Evolutionary conservation across 2,329 filamentous ascomycete genomes (phyloP).

Genomic region (Botrytis paeoniae): DNA sequence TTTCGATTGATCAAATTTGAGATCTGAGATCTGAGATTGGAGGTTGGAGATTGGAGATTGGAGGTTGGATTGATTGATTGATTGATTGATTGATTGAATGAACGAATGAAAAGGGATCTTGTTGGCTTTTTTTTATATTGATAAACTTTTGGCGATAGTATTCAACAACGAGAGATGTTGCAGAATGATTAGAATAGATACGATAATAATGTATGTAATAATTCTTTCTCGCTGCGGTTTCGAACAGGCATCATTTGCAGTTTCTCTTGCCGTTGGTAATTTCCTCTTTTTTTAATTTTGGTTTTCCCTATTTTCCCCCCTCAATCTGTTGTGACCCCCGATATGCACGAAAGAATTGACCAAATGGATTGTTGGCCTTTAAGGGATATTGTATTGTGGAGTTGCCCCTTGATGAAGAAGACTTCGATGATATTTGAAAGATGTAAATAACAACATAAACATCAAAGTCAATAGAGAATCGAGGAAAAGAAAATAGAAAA

Average conservation of each 20-base stretch:
- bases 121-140: neutral
- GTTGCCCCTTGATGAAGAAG: slow-evolving; percentile 10
- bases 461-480: neutral
- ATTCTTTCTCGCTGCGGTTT: neutral
- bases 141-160: neutral
- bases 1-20: neutral
- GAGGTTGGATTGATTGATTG: neutral
- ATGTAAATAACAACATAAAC: neutral
- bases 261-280: slow-evolving; percentile 12
- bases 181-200: neutral
- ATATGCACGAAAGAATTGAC: neutral
- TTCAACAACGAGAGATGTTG: neutral
- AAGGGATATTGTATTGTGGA: slow-evolving; percentile 5
- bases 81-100: neutral
- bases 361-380: neutral
- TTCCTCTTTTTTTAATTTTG: neutral
- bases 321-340: slow-evolving; percentile 1
- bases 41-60: neutral
- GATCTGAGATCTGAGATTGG: neutral
- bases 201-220: neutral
- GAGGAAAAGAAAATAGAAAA: neutral
- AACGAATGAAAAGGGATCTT: neutral
- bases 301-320: neutral
- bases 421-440: neutral
- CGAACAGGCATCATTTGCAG: slow-evolving; percentile 13